phyloP scores from a whole-genome alignment of 1,284 basidiomycete species.

The Filobasidium uniguttulatum region DNA sequence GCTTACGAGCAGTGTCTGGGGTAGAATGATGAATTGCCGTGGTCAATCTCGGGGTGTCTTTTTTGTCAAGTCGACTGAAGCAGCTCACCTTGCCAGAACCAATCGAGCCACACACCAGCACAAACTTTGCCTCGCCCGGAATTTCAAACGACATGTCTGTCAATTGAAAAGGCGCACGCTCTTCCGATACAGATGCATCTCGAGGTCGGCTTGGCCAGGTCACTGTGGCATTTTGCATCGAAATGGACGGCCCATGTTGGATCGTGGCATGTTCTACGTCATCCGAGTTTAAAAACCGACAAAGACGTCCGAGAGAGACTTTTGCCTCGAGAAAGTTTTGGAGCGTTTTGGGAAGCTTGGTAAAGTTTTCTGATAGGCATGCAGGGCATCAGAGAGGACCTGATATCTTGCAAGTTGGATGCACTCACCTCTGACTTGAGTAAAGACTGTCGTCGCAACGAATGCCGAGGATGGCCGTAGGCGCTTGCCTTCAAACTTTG shows the following conservation, averaged over 20 bases:
- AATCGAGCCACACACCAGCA: slow-evolving; percentile 32
- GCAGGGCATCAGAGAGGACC: background rate
- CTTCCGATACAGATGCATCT: background rate
- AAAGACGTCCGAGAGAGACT: slow-evolving; percentile 28
- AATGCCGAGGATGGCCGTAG: slow-evolving; percentile 33
- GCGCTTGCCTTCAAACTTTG: slow-evolving; percentile 23
- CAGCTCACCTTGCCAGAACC: slow-evolving; percentile 30
- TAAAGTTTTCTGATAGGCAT: slow-evolving; percentile 17
- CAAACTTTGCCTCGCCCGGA: slow-evolving; percentile 22
- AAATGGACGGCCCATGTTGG: slow-evolving; percentile 15
- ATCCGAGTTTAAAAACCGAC: slow-evolving; percentile 19
- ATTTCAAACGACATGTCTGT: slow-evolving; percentile 22
- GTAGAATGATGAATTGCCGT: background rate
- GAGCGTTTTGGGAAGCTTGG: slow-evolving; percentile 22
- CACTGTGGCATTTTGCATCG: slow-evolving; percentile 22
- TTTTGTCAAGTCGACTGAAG: background rate
- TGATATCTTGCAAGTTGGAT: background rate
- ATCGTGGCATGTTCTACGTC: slow-evolving; percentile 5
- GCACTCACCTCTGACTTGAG: slow-evolving; percentile 22
- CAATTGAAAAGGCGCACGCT: slow-evolving; percentile 19
- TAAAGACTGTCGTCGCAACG: slow-evolving; percentile 28
- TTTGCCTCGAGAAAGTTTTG: slow-evolving; percentile 23
- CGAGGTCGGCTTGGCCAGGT: slow-evolving; percentile 23
- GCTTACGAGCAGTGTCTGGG: background rate
- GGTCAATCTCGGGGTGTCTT: background rate